These are phyloP conservation scores for Quercus suber DNA, from an alignment of 306 rosid species.

Conservation along the genomic window DNA sequence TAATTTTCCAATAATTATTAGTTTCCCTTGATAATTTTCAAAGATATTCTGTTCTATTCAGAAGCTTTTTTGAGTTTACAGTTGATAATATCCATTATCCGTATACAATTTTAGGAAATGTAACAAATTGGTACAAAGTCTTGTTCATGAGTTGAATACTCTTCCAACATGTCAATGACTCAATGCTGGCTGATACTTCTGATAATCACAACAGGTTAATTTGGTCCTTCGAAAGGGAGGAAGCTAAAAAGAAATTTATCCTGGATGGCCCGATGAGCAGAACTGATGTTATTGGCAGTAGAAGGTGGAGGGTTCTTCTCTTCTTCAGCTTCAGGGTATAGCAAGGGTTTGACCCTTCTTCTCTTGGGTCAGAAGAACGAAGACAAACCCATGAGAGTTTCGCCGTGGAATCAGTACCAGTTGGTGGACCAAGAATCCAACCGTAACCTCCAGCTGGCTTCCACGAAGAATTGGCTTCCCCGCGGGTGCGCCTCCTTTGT, in stretches of 20 bases:
- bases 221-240: constrained; percentile 51
- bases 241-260: constrained; percentile 26
- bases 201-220: constrained; percentile 24
- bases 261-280: constrained; percentile 81
- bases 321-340: constrained; percentile 96
- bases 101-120: background rate
- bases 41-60: background rate
- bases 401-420: constrained; percentile 98
- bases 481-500: constrained; percentile 88
- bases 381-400: constrained; percentile 98
- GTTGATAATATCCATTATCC: background rate
- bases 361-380: constrained; percentile 86
- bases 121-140: background rate
- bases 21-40: background rate
- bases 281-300: constrained; percentile 96
- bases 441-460: constrained; percentile 95
- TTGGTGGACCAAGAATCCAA: constrained; percentile 92
- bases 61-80: background rate
- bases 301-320: constrained; percentile 99
- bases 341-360: constrained; percentile 94
- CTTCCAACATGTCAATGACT: background rate
- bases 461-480: constrained; percentile 72
- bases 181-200: background rate
- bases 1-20: background rate
- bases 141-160: background rate